phyloP scores from a whole-genome alignment of 2,329 filamentous ascomycete species.

The Ambrosiella cleistominuta region DNA sequence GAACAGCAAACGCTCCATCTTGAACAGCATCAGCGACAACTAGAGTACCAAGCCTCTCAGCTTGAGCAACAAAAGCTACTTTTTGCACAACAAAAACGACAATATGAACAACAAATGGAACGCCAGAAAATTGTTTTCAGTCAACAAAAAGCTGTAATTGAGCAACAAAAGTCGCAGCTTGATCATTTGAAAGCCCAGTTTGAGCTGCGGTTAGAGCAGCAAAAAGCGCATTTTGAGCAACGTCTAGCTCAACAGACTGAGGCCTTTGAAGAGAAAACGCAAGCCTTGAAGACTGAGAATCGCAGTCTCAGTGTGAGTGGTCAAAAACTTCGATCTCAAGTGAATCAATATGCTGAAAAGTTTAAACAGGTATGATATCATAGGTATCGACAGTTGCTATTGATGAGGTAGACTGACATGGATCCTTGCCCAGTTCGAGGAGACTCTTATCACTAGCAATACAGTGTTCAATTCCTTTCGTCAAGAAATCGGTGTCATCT shows the following conservation, averaged over 20 bases:
- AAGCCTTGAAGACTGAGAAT: slow-evolving; percentile 77
- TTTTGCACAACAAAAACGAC: not conserved
- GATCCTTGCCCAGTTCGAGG: slow-evolving; percentile 57
- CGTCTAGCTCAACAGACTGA: slow-evolving; percentile 39
- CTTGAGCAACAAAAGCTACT: not conserved
- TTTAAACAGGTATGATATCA: slow-evolving; percentile 76
- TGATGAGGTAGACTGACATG: slow-evolving; percentile 10
- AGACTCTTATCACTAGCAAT: slow-evolving; percentile 95
- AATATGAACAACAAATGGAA: not conserved
- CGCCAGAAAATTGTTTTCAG: not conserved
- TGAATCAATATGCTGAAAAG: slow-evolving; percentile 98
- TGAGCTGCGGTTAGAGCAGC: not conserved
- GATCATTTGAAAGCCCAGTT: not conserved
- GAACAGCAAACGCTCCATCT: not conserved
- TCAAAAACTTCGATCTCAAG: slow-evolving; percentile 77
- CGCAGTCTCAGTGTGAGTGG: slow-evolving; percentile 94
- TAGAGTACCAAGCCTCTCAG: not conserved
- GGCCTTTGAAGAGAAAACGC: slow-evolving; percentile 58
- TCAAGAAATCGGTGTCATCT: slow-evolving; percentile 99
- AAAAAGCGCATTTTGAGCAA: not conserved
- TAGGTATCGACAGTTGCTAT: not conserved
- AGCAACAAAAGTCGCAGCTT: not conserved
- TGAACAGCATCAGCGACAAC: not conserved
- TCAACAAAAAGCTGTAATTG: not conserved
- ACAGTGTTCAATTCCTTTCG: slow-evolving; percentile 92